A percentile compares a stretch with the other conserved stretches of the same genome.
These are phyloP conservation scores for Debaryomyces singareniensis DNA, from an alignment of 1,139 yeast genomes.

Conservation along the genomic window DNA sequence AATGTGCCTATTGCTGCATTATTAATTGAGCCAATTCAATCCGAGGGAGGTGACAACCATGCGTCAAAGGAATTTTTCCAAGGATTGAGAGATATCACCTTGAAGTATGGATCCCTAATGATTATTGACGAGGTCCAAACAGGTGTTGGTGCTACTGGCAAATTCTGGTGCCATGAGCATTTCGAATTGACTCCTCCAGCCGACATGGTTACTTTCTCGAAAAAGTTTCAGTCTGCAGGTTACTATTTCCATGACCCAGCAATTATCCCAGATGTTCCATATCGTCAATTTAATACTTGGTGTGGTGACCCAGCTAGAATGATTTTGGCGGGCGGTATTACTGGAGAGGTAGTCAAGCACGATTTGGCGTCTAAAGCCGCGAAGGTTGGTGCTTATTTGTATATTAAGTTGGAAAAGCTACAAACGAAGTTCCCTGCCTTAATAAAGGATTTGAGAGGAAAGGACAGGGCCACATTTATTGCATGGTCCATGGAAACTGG, in stretches of 20 bases:
- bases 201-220: conserved; percentile 77
- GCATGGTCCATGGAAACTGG: conserved; percentile 64
- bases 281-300: conserved; percentile 89
- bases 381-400: conserved; percentile 60
- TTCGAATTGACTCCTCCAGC: conserved; percentile 68
- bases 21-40: conserved; percentile 74
- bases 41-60: conserved; percentile 87
- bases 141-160: conserved; percentile 83
- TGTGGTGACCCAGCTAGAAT: conserved; percentile 84
- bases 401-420: conserved; percentile 42
- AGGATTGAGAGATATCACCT: conserved; percentile 65
- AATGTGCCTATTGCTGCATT: conserved; percentile 67
- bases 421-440: conserved; percentile 46
- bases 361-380: conserved; percentile 50
- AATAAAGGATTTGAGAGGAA: conserved; percentile 61
- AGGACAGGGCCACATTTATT: conserved; percentile 68
- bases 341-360: conserved; percentile 55
- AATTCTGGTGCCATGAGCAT: conserved; percentile 83
- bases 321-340: conserved; percentile 64
- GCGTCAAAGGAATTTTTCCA: conserved; percentile 73
- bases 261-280: conserved; percentile 62
- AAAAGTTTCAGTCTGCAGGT: conserved; percentile 84
- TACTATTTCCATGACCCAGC: conserved; percentile 70
- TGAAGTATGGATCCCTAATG: conserved; percentile 59
- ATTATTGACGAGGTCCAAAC: conserved; percentile 85